Base-by-base conservation (phyloP, 2,329 filamentous ascomycete genomes). In the Colletotrichum tofieldiae region DNA sequence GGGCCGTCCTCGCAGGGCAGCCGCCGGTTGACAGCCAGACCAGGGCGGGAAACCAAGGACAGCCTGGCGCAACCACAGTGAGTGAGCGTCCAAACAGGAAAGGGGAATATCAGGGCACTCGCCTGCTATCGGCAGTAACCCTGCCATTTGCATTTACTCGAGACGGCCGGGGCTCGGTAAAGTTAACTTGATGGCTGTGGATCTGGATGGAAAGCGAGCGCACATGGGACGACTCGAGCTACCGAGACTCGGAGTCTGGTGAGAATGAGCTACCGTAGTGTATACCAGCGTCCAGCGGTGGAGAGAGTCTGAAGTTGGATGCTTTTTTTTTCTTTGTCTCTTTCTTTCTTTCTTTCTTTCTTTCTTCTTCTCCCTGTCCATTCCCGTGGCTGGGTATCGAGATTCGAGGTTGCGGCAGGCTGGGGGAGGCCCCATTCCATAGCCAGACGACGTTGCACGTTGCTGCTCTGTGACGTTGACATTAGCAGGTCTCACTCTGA, bases 131-230 rank as follows among this genome's bases (percentile, higher is more conserved):
- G 49, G 63, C 55, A 55, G 37, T 23, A 47, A 67, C 62, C 67
- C 32, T 67, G 62, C 51, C 49, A 20, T 45, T 16, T 39, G 20
- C 32, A 39, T 71, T 37, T 71, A 71, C 65, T 67, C 67, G 67
- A 71, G 63, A 67, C 67, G 43, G 51, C 26, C 45, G 62, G 54
- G 29, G 55, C 45, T 32, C 32, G 26, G 63, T 55, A 55, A 65
- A 67, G 39, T 61, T 61, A 39, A 58, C 26, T 45, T 54, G 35
- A 43, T 62, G 20, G 49, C 26, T 41, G 55, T 67, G 67, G 67
- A 23, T 43, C 47, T 67, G 43, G 18, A 55, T 67, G 43, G 18
- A 55, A 26, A 26, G 35, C n/a, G 11, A 47, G 49, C 35, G 32
- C 41, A 47, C 47, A 68, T 41, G 41, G 32, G 56, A 54, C 20